These are phyloP conservation scores for Umbelopsis sp. DNA, from an alignment of 192 early-diverging fungal species.

Conservation along the genomic window DNA sequence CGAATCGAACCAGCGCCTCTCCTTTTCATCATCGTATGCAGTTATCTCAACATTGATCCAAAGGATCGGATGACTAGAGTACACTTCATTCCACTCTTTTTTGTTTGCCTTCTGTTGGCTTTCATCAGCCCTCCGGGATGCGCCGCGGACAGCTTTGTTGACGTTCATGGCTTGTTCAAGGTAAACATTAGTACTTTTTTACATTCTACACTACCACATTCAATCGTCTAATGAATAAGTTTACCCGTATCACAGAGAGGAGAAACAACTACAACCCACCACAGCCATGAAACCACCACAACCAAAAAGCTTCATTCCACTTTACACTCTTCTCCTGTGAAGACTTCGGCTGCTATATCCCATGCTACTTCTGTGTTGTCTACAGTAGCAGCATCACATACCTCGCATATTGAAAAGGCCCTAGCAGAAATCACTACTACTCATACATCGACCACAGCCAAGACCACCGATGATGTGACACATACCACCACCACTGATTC, in stretches of 20 bases:
- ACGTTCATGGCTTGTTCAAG: background rate
- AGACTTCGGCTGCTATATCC: background rate
- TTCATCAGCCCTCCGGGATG: background rate
- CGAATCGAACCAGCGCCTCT: background rate
- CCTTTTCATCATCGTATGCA: slow-evolving; percentile 3
- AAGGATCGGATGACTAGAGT: slow-evolving; percentile 17
- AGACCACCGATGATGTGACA: background rate
- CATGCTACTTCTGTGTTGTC: background rate
- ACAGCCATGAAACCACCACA: background rate
- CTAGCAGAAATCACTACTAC: background rate
- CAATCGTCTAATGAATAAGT: too few relatives aligned
- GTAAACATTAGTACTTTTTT: slow-evolving; percentile 11
- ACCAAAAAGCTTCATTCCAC: background rate
- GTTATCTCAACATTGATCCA: slow-evolving; percentile 13
- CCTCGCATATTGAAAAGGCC: background rate
- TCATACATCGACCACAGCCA: too few relatives aligned
- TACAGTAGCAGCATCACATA: background rate
- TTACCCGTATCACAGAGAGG: background rate
- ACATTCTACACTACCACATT: too few relatives aligned
- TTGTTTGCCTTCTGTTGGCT: background rate
- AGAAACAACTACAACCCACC: background rate
- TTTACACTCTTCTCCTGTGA: background rate
- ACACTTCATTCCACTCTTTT: slow-evolving; percentile 13
- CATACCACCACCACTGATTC: background rate
- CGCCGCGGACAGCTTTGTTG: background rate